These are phyloP conservation scores for Zygnema cylindricum DNA, from an alignment of 139 green algal species.

Conservation along the genomic window DNA sequence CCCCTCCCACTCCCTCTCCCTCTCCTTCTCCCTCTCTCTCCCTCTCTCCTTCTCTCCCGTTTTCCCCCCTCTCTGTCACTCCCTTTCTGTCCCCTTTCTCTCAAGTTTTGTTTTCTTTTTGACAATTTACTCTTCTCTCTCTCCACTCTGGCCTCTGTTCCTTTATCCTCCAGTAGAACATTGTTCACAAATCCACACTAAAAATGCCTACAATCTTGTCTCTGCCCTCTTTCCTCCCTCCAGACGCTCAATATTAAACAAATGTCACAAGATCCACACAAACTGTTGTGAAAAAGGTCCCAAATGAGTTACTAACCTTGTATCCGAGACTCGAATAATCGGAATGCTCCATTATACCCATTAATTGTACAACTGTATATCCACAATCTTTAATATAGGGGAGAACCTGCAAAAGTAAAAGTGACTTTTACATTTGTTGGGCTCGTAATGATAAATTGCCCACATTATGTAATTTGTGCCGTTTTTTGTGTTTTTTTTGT, in stretches of 20 bases:
- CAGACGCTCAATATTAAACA: too few relatives aligned
- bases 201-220: too few relatives aligned
- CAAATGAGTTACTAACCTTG: constrained; percentile 33
- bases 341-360: constrained; percentile 90
- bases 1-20: not conserved
- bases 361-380: constrained; percentile 80
- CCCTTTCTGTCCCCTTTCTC: not conserved
- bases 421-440: too few relatives aligned
- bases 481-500: too few relatives aligned
- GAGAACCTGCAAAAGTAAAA: constrained; percentile 69
- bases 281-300: not conserved
- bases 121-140: too few relatives aligned
- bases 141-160: too few relatives aligned
- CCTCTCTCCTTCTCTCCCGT: not conserved
- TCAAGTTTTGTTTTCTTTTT: not conserved
- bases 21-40: not conserved
- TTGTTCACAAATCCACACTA: too few relatives aligned
- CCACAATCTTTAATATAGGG: constrained; percentile 79
- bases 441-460: too few relatives aligned
- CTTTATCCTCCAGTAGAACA: too few relatives aligned
- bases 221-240: too few relatives aligned
- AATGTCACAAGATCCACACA: too few relatives aligned
- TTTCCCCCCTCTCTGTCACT: not conserved
- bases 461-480: too few relatives aligned
- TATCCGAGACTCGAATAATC: constrained; percentile 92